Base-by-base conservation (phyloP, 2,329 filamentous ascomycete species). In the Clonostachys rhizophaga region DNA sequence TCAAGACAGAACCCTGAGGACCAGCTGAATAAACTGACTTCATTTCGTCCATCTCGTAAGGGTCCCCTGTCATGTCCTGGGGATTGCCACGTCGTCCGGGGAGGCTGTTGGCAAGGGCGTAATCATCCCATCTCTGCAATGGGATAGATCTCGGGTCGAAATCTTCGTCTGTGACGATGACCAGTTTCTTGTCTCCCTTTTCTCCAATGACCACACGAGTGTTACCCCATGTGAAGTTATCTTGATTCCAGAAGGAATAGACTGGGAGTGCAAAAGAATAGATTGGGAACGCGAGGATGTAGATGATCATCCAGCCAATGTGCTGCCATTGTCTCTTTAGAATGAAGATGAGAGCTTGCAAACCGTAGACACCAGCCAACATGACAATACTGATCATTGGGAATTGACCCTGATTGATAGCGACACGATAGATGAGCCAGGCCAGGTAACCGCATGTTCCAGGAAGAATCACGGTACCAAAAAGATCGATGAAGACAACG, bases 191-290 rank as follows among this genome's bases (percentile, higher is more conserved):
- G 63, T 81, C 81, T 52, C 91, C 92, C 66, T 92, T 90, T 67
- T 99, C 94, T 50, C 91, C 92, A 55, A 97, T 88, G 55, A 99
- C 94, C 54, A 99, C 84, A 80, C 94, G 91, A 2, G 94, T 99
- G 72, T 94, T 97, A 78, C 94, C 94, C 94, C 94, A 99, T 3
- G 86, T 86, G 77, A 99, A 99, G 71, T 99, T 92, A 69, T 99
- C 94, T 67, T 96, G 91, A 70, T 96, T 95, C 94, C 94, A 99
- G 85, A 99, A 99, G 1, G 92, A 96, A 74, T 97, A 99, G 53
- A 99, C 72, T 1, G 94, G 94, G 12, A 99, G 79, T 52, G 95
- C 64, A 58, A 99, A 89, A 5, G 87, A 94, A 74, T 92, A 96
- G 57, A 99, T 87, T 0, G 94, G 94, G 74, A 88, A 96, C 4